Conservation (phyloP, 352 stramenopile species). For the Globisporangium mamillatum region DNA sequence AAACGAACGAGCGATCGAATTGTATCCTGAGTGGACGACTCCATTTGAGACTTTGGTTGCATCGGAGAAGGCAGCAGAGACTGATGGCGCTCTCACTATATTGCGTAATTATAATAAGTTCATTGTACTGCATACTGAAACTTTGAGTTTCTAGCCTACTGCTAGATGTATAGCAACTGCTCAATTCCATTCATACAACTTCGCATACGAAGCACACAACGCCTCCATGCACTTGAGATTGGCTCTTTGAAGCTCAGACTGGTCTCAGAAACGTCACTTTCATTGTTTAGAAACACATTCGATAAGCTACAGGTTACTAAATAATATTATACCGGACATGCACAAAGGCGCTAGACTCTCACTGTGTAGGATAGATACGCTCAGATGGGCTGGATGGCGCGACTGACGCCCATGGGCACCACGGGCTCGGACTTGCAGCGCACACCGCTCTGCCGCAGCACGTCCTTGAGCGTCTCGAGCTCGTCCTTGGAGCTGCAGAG, state of each 20-base stretch:
- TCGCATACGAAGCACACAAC: not conserved
- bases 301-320: not conserved
- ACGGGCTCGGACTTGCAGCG: slow-evolving; percentile 32
- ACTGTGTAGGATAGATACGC: not conserved
- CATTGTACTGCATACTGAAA: not conserved
- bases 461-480: slow-evolving; percentile 36
- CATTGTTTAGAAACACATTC: not conserved
- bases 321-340: not conserved
- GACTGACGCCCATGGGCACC: slow-evolving; percentile 49
- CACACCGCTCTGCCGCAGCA: slow-evolving; percentile 28
- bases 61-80: not conserved
- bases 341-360: not conserved
- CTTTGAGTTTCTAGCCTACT: not conserved
- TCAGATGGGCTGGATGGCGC: slow-evolving; percentile 55
- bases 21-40: not conserved
- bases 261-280: not conserved
- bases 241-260: not conserved
- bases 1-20: not conserved
- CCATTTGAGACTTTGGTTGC: not conserved
- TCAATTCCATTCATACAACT: not conserved
- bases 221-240: not conserved
- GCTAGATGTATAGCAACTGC: not conserved
- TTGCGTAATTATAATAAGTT: not conserved
- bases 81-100: not conserved
- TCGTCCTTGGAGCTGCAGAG: slow-evolving; percentile 79